phyloP scores from a whole-genome alignment of 1,284 basidiomycete genomes.

The Coriolopsis trogii region DNA sequence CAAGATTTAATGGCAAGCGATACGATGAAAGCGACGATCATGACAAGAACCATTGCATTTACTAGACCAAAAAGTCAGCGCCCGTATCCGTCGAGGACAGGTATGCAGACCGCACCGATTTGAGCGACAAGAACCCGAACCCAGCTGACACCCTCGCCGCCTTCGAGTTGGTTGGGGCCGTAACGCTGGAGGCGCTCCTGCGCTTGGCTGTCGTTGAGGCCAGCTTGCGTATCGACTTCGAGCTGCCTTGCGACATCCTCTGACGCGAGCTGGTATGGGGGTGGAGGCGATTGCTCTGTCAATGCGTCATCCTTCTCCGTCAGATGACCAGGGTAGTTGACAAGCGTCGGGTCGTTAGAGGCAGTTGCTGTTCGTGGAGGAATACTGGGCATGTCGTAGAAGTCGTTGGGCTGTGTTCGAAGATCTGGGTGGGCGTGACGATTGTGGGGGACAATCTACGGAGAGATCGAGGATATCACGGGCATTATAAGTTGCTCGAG shows the following conservation, averaged over 20 bases:
- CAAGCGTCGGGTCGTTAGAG: slow-evolving; percentile 1
- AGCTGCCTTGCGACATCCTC: background rate
- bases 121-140: slow-evolving; percentile 3
- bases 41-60: slow-evolving; percentile 15
- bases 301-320: background rate
- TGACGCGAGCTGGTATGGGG: background rate
- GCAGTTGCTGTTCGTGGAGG: background rate
- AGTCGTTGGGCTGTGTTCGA: background rate
- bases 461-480: background rate
- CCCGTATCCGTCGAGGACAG: too few relatives aligned
- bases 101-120: background rate
- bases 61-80: background rate
- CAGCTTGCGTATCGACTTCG: background rate
- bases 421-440: too few relatives aligned
- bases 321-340: background rate
- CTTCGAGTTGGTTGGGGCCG: slow-evolving; percentile 7
- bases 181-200: slow-evolving; percentile 4
- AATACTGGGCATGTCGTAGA: slow-evolving; percentile 1
- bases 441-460: background rate
- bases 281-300: background rate
- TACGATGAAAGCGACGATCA: slow-evolving; percentile 14
- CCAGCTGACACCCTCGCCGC: slow-evolving; percentile 12
- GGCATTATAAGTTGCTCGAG: background rate
- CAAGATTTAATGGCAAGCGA: slow-evolving; percentile 17
- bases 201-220: background rate